Base-by-base conservation (phyloP, 2,329 filamentous ascomycete species). In the Plectosphaerella plurivora region DNA sequence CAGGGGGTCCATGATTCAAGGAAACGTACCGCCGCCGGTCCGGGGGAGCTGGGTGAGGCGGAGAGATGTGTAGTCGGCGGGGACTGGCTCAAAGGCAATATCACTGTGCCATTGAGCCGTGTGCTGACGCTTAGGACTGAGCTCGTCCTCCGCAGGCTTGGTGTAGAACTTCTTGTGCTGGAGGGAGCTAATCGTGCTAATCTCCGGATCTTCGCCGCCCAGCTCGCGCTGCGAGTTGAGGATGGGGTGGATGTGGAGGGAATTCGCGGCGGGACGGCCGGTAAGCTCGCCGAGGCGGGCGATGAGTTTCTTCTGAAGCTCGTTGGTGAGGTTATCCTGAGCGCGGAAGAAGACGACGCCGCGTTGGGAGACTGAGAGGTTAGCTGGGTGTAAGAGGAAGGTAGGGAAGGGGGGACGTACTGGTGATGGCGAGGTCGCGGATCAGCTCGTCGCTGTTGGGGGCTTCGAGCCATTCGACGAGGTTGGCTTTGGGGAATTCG, bases 311-410 rank as follows among this genome's bases (percentile, higher is more conserved):
- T 87, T 87, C 59, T 84, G 82, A 6, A 83, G 71, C 0, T 80
- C 78, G 57, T 84, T 77, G 57, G 73, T 74, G 6, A 85, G 66
- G 56, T 77, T 72, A 59, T 82, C 70, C 55, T 87, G 84, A 10
- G 75, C 72, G 14, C 83, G 78, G 64, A 87, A 83, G 66, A 87
- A 85, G 41, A 87, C 82, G 2, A 87, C 83, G 2, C 82, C 82
- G 14, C 84, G 74, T 56, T 80, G 76, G 1, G 83, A 84, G 56
- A 86, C 81, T 84, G 47, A 2, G 11, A 9, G 10, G 15, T 10
- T 12, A 33, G 28, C 28, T 22, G 22, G 22, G 22, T 22, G 22
- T 3, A 12, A 33, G 28, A 8, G 28, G 28, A 5, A 4, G n/a
- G 7, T 44, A 4, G n/a, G 6, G 37, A 5, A 14, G 37, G 37